Evolutionary conservation across 1,284 basidiomycete species (phyloP).

Genomic region (Boletellus dicymbophilus): DNA sequence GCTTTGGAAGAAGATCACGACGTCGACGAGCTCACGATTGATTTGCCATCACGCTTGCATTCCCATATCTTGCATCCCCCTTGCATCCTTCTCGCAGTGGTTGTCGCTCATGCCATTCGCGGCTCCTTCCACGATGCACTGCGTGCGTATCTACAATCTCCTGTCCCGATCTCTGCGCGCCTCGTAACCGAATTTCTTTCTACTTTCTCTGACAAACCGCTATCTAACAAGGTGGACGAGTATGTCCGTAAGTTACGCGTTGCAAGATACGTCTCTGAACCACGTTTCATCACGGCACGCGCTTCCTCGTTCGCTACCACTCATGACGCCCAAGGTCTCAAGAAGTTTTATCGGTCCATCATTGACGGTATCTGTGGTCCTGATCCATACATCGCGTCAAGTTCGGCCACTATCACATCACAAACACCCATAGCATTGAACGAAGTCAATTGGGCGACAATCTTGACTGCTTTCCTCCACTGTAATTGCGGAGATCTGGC

Average conservation of each 20-base stretch:
- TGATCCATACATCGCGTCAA: conserved; percentile 46
- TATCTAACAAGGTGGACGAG: conserved; percentile 40
- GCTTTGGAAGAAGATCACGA: conserved; percentile 23
- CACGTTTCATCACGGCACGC: conserved; percentile 50
- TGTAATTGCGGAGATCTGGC: conserved; percentile 56
- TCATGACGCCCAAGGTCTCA: conserved; percentile 35
- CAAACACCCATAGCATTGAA: conserved; percentile 51
- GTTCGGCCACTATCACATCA: conserved; percentile 34
- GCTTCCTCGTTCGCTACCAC: conserved; percentile 45
- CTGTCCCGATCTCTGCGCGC: conserved; percentile 37
- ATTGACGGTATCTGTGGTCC: conserved; percentile 50
- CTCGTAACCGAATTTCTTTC: conserved; percentile 40
- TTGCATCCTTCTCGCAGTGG: conserved; percentile 49
- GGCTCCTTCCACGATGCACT: conserved; percentile 57
- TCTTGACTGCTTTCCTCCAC: conserved; percentile 61
- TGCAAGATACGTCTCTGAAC: conserved; percentile 52
- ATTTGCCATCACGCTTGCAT: conserved; percentile 17
- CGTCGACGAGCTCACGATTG: conserved; percentile 19
- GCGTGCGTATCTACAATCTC: conserved; percentile 39
- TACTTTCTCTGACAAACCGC: conserved; percentile 35
- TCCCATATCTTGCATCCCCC: conserved; percentile 26
- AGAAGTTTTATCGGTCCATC: conserved; percentile 49
- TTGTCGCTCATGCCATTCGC: conserved; percentile 60
- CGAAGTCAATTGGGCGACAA: conserved; percentile 58
- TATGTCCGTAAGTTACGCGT: conserved; percentile 50